Evolutionary conservation across 345 rosid species (phyloP).

Genomic region (Eucalyptus pauciflora): DNA sequence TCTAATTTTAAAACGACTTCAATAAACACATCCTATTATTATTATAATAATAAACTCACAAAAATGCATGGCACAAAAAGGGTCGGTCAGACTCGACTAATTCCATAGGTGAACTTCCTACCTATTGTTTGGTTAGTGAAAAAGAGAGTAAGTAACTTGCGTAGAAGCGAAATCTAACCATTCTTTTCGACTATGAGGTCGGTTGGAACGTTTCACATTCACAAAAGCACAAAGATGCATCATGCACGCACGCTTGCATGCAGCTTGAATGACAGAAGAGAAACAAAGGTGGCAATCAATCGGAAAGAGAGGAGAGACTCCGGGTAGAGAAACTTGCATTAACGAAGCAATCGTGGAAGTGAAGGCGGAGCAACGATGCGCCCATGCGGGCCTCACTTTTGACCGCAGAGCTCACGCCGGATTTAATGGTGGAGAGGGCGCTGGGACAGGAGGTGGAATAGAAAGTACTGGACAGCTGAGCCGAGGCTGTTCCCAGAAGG

Average conservation of each 20-base stretch:
- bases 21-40: not conserved
- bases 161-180: not conserved
- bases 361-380: constrained; percentile 51
- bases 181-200: not conserved
- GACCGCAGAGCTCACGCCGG: constrained; percentile 22
- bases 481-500: not conserved
- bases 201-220: not conserved
- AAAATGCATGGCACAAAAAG: not conserved
- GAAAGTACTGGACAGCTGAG: constrained; percentile 24
- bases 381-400: constrained; percentile 40
- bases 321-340: constrained; percentile 13
- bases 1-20: not conserved
- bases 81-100: not conserved
- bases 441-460: constrained; percentile 23
- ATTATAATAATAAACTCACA: not conserved
- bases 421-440: constrained; percentile 21
- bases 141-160: not conserved
- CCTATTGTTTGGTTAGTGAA: not conserved
- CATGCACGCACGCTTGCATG: not conserved
- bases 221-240: not conserved
- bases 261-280: not conserved
- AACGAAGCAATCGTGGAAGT: constrained; percentile 61
- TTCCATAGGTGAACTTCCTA: not conserved
- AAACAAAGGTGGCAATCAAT: not conserved
- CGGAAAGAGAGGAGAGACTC: not conserved